Evolutionary conservation across 129 eudicot genomes (phyloP), one percentile per base, ranked within the genome.

Genomic region (Tagetes patula): DNA sequence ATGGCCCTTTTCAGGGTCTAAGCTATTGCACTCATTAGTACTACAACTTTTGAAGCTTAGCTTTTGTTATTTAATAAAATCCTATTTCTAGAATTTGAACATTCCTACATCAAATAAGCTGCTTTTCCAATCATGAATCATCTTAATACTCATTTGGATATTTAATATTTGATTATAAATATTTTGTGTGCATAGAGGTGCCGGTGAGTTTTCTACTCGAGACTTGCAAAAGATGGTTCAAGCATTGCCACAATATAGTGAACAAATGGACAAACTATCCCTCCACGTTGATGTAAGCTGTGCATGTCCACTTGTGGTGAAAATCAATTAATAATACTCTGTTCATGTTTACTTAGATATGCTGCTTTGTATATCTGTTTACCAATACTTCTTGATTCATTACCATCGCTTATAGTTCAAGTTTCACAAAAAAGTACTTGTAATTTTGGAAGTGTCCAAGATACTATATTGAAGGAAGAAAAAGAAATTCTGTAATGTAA

Each of bases 221-320:
- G 98, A 90, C 74, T 86, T 94, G 89, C 96, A 86, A 83, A 88
- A 83, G 89, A 88, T 94, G 92, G 98, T 94, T 20, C 97, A 94
- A 80, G 87, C 98, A 67, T 82, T 94, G 88, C 97, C 98, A 71
- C 97, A 90, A 63, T 94, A 94, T 62, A 94, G 91, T 83, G 98
- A 94, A 82, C 96, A 94, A 82, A 90, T 90, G 32, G 97, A 94
- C 67, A 94, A 90, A 71, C 87, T 94, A 69, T 90, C 98, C 40
- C 93, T 94, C 42, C 98, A 94, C 76, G 96, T 94, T 43, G 98
- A 94, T 82, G 98, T 94, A 87, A 90, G 99, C 88, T 52, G 86
- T 27, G 12, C 62, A 55, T 55, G 37, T 55, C 8, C 36, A 30
- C 65, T 59, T 59, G 10, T 30, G 36, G 34, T 54, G 3, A 14